Conservation (phyloP, 441 rosid genomes). For the Flueggea neowawraea region DNA sequence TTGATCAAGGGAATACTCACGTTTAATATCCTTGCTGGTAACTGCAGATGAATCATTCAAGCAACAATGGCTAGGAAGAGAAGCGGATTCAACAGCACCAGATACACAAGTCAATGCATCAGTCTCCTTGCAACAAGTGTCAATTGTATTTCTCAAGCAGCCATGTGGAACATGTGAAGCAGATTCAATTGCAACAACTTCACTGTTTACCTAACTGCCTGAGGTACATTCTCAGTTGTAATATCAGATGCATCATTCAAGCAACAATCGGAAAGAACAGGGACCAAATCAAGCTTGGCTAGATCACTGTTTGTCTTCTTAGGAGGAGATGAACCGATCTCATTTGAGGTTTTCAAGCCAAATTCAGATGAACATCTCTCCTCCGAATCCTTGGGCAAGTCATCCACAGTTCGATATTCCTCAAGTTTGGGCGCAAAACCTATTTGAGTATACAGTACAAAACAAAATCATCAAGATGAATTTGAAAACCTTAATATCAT, state of each 20-base stretch:
- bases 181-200: conserved; percentile 27
- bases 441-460: conserved; percentile 14
- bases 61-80: conserved; percentile 25
- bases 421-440: conserved; percentile 26
- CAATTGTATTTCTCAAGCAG: conserved; percentile 11
- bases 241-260: conserved; percentile 25
- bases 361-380: conserved; percentile 16
- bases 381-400: conserved; percentile 20
- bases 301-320: conserved; percentile 19
- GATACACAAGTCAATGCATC: conserved; percentile 8
- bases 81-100: conserved; percentile 26
- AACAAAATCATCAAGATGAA: conserved; percentile 2
- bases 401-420: conserved; percentile 22
- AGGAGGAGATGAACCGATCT: conserved; percentile 14
- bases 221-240: conserved; percentile 12
- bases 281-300: conserved; percentile 25
- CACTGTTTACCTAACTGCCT: conserved; percentile 16
- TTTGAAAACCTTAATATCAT: neutral
- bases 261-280: conserved; percentile 27
- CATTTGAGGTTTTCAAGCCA: conserved; percentile 31
- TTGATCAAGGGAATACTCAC: conserved; percentile 12
- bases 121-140: no score
- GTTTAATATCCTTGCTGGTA: conserved; percentile 13
- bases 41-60: conserved; percentile 11
- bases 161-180: conserved; percentile 21